Percentiles rank a stretch among this genome's conserved stretches.
Conservation (phyloP, 2,329 filamentous ascomycete genomes). For the Xylariomycetidae sp. region DNA sequence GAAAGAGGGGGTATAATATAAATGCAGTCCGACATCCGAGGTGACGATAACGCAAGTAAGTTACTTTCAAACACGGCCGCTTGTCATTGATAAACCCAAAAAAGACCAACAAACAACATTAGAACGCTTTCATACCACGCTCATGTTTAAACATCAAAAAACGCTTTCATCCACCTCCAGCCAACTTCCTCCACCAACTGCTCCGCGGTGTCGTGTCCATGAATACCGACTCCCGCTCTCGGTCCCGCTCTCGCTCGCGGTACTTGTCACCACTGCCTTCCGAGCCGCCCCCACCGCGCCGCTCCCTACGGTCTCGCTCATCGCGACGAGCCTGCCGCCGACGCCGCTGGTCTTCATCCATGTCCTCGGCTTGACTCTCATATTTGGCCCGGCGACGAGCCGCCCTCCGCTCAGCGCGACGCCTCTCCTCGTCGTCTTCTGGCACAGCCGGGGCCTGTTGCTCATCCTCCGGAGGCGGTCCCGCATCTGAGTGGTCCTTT, state of each 20-base stretch:
- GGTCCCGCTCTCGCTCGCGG: too few relatives aligned
- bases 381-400: constrained; percentile 41
- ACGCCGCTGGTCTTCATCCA: constrained; percentile 39
- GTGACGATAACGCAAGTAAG: too few relatives aligned
- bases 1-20: too few relatives aligned
- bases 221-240: constrained; percentile 37
- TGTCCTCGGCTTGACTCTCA: constrained; percentile 37
- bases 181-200: constrained; percentile 58
- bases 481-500: constrained; percentile 59
- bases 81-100: too few relatives aligned
- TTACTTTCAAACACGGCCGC: too few relatives aligned
- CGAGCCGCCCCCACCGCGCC: constrained; percentile 26
- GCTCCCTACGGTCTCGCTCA: constrained; percentile 33
- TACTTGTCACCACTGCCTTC: constrained; percentile 31
- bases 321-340: constrained; percentile 41
- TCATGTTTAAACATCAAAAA: too few relatives aligned
- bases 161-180: constrained; percentile 26
- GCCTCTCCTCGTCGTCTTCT: constrained; percentile 44
- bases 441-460: constrained; percentile 31
- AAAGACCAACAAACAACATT: too few relatives aligned
- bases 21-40: too few relatives aligned
- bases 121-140: too few relatives aligned
- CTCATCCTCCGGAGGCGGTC: constrained; percentile 50
- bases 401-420: constrained; percentile 44
- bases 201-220: constrained; percentile 45